Base-by-base conservation (phyloP, 2,329 filamentous ascomycete genomes). In the Stagonosporopsis vannaccii region DNA sequence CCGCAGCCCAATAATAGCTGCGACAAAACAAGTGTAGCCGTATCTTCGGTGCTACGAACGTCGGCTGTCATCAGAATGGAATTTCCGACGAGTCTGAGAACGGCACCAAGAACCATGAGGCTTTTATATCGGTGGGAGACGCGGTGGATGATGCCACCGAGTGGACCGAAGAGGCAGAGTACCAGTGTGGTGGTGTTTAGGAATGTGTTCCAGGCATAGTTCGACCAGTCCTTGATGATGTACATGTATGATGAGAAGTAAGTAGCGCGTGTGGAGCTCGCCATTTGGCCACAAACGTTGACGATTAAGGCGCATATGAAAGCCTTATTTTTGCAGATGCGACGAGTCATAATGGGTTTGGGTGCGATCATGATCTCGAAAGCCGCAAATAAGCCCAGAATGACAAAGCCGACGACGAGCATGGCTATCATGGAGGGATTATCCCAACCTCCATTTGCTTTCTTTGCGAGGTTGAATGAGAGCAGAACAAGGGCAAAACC, bases 151-250 rank as follows among this genome's bases (percentile, higher is more conserved):
- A 43, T 12, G 22, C 41, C 41, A 32, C 41, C 41, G 17, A 32
- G 41, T 13, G 26, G 41, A 11, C 41, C 41, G 23, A 43, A 43
- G 26, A 43, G 41, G 41, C 41, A 43, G n/a, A 43, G 41, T 17
- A 43, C 41, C 41, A 43, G 15, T 13, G 41, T 32, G 8, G 25
- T 43, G 26, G 26, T 43, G 26, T 43, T 43, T 1, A 43, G 26
- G 8, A 32, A 43, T 13, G 41, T 43, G 41, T 43, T 43, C 41
- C 41, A 43, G 26, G 41, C 41, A 22, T 32, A 43, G 28, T 32
- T 43, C 8, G 41, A 43, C 41, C 41, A 43, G 28, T 43, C 15
- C 26, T 32, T 43, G 41, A 43, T 43, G 26, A 43, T 43, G 41
- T 43, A 43, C 15, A 43, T 22, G 19, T 43, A 43, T 13, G 39